These are phyloP conservation scores for Penicillium sp. DNA, from an alignment of 2,329 filamentous ascomycete species.

Conservation along the genomic window DNA sequence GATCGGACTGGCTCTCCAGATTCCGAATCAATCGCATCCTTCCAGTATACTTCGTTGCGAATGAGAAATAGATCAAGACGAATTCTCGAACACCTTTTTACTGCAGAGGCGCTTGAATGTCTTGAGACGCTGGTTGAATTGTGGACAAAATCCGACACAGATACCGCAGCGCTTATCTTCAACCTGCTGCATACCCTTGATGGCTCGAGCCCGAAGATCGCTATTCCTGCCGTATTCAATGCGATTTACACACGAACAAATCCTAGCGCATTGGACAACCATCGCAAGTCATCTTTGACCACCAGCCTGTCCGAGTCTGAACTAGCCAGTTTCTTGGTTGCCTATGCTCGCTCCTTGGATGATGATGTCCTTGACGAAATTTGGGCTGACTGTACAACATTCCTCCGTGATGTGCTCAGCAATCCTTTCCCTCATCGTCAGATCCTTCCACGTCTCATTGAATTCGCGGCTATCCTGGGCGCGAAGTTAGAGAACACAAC, in stretches of 20 bases:
- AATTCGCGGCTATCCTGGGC: slow-evolving; percentile 85
- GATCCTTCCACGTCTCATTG: slow-evolving; percentile 78
- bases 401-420: slow-evolving; percentile 82
- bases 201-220: slow-evolving; percentile 84
- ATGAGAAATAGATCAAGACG: slow-evolving; percentile 87
- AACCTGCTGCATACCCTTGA: slow-evolving; percentile 88
- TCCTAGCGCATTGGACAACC: slow-evolving; percentile 72
- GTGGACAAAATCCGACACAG: slow-evolving; percentile 63
- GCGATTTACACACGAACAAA: slow-evolving; percentile 94
- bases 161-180: slow-evolving; percentile 68
- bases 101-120: slow-evolving; percentile 88
- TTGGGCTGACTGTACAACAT: slow-evolving; percentile 90
- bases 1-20: slow-evolving; percentile 56
- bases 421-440: slow-evolving; percentile 96
- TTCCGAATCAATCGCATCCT: slow-evolving; percentile 71
- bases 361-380: slow-evolving; percentile 99
- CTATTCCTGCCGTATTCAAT: slow-evolving; percentile 92
- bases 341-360: slow-evolving; percentile 85
- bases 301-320: slow-evolving; percentile 81
- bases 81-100: slow-evolving; percentile 88
- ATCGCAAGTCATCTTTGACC: slow-evolving; percentile 83
- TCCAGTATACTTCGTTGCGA: slow-evolving; percentile 84
- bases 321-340: slow-evolving; percentile 82
- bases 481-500: slow-evolving; percentile 98
- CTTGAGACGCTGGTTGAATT: slow-evolving; percentile 86